Percentiles rank a stretch among this genome's conserved stretches.
Conservation (phyloP, 2,329 filamentous ascomycete genomes). For the Neonectria hederae region DNA sequence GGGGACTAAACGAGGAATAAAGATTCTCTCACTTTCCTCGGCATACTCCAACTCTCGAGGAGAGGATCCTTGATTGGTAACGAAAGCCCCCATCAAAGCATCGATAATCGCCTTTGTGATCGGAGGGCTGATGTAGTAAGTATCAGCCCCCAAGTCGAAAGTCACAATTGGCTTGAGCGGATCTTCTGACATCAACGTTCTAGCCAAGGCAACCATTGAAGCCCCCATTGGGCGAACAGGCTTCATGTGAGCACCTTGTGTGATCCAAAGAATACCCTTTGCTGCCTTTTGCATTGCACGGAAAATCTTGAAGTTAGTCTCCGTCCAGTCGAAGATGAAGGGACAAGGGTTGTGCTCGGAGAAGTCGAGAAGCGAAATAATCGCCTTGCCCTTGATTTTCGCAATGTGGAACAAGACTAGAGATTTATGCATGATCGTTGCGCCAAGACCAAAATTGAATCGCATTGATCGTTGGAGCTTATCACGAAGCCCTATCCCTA, state of each 20-base stretch:
- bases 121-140: slow-evolving; percentile 12
- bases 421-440: slow-evolving; percentile 6
- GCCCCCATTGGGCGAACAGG: slow-evolving; percentile 49
- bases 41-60: slow-evolving; percentile 56
- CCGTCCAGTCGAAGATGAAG: slow-evolving; percentile 52
- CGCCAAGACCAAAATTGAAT: too few species aligned
- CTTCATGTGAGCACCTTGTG: slow-evolving; percentile 52
- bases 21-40: slow-evolving; percentile 49
- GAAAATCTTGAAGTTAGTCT: slow-evolving; percentile 52
- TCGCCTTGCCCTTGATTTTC: slow-evolving; percentile 41
- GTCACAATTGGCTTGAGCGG: slow-evolving; percentile 53
- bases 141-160: slow-evolving; percentile 51
- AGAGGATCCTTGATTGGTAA: slow-evolving; percentile 14
- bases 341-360: slow-evolving; percentile 36
- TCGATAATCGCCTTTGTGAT: slow-evolving; percentile 36
- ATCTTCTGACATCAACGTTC: slow-evolving; percentile 61
- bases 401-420: slow-evolving; percentile 26
- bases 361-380: slow-evolving; percentile 60
- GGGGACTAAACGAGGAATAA: slow-evolving; percentile 57
- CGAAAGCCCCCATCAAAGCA: slow-evolving; percentile 41
- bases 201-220: slow-evolving; percentile 56
- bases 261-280: slow-evolving; percentile 59
- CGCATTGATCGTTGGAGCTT: neutral
- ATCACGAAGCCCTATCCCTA: neutral
- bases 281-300: slow-evolving; percentile 50